phyloP scores from a whole-genome alignment of 75 land plant genomes.

The Cunninghamia lanceolata region DNA sequence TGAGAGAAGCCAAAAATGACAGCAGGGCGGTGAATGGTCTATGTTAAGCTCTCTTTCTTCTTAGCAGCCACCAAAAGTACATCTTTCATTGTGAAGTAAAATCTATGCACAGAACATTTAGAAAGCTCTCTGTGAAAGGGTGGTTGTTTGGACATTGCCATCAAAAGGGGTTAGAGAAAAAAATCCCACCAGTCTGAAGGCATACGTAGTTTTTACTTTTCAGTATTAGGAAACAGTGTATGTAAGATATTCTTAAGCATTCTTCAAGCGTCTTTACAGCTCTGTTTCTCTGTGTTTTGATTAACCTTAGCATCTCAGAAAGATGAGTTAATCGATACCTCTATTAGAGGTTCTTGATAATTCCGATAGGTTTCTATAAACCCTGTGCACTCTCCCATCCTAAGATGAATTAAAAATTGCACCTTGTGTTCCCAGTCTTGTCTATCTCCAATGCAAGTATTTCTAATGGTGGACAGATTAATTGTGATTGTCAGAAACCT shows the following conservation, averaged over 20 bases:
- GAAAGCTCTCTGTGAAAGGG: constrained; percentile 64
- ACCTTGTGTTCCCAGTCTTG: no score
- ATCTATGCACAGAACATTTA: constrained; percentile 40
- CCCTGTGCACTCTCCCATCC: not conserved
- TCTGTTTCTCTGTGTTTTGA: constrained; percentile 31
- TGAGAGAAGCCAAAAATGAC: constrained; percentile 67
- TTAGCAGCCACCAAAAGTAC: constrained; percentile 30
- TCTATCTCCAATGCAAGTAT: not conserved
- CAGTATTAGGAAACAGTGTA: constrained; percentile 49
- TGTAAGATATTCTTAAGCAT: constrained; percentile 61
- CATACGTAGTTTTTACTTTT: constrained; percentile 50
- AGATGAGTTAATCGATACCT: constrained; percentile 62
- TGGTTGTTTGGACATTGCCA: constrained; percentile 35
- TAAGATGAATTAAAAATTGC: not conserved
- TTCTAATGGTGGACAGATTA: not conserved
- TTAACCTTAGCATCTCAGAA: constrained; percentile 52
- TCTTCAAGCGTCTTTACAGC: constrained; percentile 25
- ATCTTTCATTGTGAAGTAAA: constrained; percentile 63
- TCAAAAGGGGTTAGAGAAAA: constrained; percentile 60
- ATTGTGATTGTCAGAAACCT: not conserved
- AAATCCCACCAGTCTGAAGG: constrained; percentile 72
- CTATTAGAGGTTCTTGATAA: not conserved
- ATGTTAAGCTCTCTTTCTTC: constrained; percentile 33
- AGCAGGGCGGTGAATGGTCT: constrained; percentile 63
- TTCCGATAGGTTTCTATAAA: not conserved